These are phyloP conservation scores for Xylaria sp. DNA, from an alignment of 2,329 filamentous ascomycete genomes.

Conservation along the genomic window DNA sequence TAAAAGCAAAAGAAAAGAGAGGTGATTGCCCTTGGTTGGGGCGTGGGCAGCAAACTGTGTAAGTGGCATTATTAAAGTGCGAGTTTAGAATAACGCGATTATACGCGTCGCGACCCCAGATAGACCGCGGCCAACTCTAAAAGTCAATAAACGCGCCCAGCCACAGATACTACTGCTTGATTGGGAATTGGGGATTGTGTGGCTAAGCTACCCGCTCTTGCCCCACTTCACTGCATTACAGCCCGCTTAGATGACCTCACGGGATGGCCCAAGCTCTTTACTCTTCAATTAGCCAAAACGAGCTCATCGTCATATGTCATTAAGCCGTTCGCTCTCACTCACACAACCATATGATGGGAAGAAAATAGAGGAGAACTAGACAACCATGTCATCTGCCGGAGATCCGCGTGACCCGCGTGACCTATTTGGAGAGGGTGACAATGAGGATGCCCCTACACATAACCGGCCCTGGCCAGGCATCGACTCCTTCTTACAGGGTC, in stretches of 20 bases:
- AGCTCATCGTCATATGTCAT: neutral
- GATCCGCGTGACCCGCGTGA: neutral
- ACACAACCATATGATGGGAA: neutral
- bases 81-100: slow-evolving; percentile 26
- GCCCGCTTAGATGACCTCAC: neutral
- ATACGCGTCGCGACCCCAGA: slow-evolving; percentile 29
- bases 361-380: neutral
- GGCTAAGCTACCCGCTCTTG: neutral
- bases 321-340: neutral
- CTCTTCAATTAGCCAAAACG: neutral
- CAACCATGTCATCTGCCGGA: slow-evolving; percentile 12
- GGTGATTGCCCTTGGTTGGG: neutral
- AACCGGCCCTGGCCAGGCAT: slow-evolving; percentile 44
- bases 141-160: slow-evolving; percentile 42
- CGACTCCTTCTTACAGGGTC: slow-evolving; percentile 24
- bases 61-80: slow-evolving; percentile 20
- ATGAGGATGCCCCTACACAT: slow-evolving; percentile 18
- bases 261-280: neutral
- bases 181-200: neutral
- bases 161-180: slow-evolving; percentile 25
- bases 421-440: slow-evolving; percentile 4
- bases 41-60: neutral
- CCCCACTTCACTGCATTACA: neutral
- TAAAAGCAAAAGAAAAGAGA: neutral
- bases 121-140: neutral